These are phyloP conservation scores for Phytophthora pisi DNA, from an alignment of 352 stramenopile species.

Conservation along the genomic window DNA sequence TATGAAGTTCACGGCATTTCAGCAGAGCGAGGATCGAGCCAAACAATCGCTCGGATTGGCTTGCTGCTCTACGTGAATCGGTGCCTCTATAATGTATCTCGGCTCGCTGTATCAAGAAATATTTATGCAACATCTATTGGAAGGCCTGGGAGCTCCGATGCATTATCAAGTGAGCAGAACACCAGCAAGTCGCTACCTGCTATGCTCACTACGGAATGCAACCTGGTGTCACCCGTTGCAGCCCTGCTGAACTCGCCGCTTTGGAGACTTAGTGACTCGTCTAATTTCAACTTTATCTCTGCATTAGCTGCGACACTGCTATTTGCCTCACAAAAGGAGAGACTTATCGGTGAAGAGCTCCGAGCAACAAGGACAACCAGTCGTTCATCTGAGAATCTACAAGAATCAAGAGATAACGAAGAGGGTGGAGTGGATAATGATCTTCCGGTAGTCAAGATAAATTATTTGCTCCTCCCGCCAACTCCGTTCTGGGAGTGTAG, in stretches of 20 bases:
- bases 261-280: constrained; percentile 32
- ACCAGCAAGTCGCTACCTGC: background rate
- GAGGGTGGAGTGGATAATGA: constrained; percentile 11
- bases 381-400: constrained; percentile 8
- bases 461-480: constrained; percentile 3
- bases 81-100: constrained; percentile 44
- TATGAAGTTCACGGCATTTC: constrained; percentile 1
- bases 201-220: constrained; percentile 9
- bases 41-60: constrained; percentile 39
- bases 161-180: background rate
- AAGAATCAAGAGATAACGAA: constrained; percentile 19
- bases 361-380: constrained; percentile 26
- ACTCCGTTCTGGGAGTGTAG: constrained; percentile 34
- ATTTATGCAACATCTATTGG: constrained; percentile 24
- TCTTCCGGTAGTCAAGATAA: constrained; percentile 27
- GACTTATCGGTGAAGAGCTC: constrained; percentile 39
- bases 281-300: constrained; percentile 21
- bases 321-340: constrained; percentile 50
- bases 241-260: constrained; percentile 30
- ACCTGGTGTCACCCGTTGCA: constrained; percentile 29
- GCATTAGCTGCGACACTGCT: constrained; percentile 27
- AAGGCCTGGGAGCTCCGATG: background rate
- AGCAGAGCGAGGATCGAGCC: background rate
- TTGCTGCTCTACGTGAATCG: constrained; percentile 55
- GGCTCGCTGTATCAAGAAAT: constrained; percentile 40